Evolutionary conservation across 768 basidiomycete genomes (phyloP).

Genomic region (Sporobolomyces phaffii): DNA sequence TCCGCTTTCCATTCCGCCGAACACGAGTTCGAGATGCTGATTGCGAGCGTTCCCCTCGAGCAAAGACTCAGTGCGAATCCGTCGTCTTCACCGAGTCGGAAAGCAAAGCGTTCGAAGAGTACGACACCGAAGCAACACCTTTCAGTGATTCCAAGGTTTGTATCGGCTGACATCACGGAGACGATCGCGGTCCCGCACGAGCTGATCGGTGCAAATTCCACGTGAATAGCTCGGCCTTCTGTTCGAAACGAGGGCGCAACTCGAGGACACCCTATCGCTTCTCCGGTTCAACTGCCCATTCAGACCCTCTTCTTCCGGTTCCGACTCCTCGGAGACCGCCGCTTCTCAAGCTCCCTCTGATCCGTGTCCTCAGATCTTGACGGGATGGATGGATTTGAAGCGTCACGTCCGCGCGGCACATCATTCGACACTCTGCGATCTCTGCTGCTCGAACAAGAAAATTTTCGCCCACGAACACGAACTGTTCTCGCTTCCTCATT

Average conservation of each 20-base stretch:
- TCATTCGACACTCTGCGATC: conserved; percentile 71
- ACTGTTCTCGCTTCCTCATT: conserved; percentile 57
- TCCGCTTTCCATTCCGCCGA: too few relatives aligned
- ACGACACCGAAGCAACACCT: conserved; percentile 29
- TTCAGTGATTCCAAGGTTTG: conserved; percentile 38
- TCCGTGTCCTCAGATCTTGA: conserved; percentile 73
- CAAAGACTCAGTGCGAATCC: conserved; percentile 25
- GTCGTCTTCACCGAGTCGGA: conserved; percentile 32
- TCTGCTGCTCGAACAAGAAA: conserved; percentile 84
- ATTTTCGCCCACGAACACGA: conserved; percentile 93
- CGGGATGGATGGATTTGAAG: conserved; percentile 84
- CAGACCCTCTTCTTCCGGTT: background rate
- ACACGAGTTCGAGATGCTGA: conserved; percentile 38
- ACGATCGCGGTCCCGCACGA: too few relatives aligned
- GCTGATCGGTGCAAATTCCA: too few relatives aligned
- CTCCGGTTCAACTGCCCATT: conserved; percentile 87
- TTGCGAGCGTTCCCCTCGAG: too few relatives aligned
- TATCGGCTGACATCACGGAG: too few relatives aligned
- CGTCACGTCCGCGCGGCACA: conserved; percentile 73
- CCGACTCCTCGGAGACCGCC: background rate
- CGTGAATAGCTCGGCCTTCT: conserved; percentile 68
- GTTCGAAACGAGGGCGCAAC: conserved; percentile 88
- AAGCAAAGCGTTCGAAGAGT: conserved; percentile 23
- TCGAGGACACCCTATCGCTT: conserved; percentile 85
- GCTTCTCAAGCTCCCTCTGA: conserved; percentile 45